Evolutionary conservation across 2,329 filamentous ascomycete genomes (phyloP), one percentile per base, ranked within the genome.

Genomic region (Ophiostoma novo-ulmi): DNA sequence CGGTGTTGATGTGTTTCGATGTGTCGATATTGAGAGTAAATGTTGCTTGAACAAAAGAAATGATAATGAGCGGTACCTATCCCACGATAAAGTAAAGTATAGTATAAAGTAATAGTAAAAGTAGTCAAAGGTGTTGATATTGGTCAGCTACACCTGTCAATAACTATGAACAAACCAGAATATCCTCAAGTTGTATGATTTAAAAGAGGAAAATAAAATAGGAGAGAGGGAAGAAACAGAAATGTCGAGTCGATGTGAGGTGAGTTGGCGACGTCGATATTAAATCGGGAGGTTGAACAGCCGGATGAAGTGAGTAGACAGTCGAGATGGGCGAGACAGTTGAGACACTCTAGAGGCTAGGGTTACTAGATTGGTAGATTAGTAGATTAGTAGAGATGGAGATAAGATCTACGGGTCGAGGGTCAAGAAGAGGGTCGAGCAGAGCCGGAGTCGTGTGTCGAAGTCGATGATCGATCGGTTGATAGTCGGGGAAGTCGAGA

Each of bases 201-300:
- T 1, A n/a, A 48, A 58, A 11, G 14, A 63, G 14, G 26, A 26
- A 35, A 20, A 63, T 3, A 36, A 63, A 63, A 26, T 17, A 35
- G 8, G 22, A 31, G 55, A 39, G 55, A 66, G 64, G 22, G 38
- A 22, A 44, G 39, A 65, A 35, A 20, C 1, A 26, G 64, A 41
- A 14, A 20, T 11, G 39, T 26, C 36, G 36, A 44, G 64, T 22
- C 26, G 61, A 64, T 14, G 20, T 11, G 7, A 13, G 26, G 58
- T n/a, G 35, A 65, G 61, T 38, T 22, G 63, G 61, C 39, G 39
- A 48, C 31, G 65, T 11, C 38, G 65, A 35, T 67, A 48, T 26
- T 26, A 66, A 66, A 66, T 22, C 63, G 36, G 22, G 64, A 41
- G 64, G 64, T 13, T n/a, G 38, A 38, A 66, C 64, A 38, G 35